Evolutionary conservation across 2,329 filamentous ascomycete genomes (phyloP).

Genomic region (Colletotrichum phormii): DNA sequence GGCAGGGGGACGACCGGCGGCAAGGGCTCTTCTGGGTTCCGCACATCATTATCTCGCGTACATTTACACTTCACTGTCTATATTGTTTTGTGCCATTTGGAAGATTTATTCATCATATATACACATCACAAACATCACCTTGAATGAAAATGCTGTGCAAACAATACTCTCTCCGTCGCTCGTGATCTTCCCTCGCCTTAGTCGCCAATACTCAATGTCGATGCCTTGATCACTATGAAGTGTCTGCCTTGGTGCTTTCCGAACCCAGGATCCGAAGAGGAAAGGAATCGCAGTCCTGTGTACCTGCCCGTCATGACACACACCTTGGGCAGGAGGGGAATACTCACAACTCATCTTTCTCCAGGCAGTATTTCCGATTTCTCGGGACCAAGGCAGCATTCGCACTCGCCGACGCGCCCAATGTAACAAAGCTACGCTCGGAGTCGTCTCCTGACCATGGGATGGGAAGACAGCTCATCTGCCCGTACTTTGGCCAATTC

Average conservation of each 20-base stretch:
- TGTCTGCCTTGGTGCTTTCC: neutral
- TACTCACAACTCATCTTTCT: neutral
- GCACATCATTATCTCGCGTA: conserved; percentile 7
- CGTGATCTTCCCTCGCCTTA: too few species aligned
- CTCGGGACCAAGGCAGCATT: conserved; percentile 28
- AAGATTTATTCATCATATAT: neutral
- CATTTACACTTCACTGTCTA: conserved; percentile 19
- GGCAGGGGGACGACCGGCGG: neutral
- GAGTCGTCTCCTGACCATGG: conserved; percentile 19
- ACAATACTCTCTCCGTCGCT: neutral
- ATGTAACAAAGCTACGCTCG: conserved; percentile 21
- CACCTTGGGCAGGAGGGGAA: neutral
- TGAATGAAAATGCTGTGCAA: neutral
- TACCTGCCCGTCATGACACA: neutral
- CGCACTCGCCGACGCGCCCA: conserved; percentile 18
- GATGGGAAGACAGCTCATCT: neutral
- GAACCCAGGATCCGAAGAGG: neutral
- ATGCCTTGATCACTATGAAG: neutral
- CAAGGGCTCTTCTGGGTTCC: neutral
- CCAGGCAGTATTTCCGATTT: conserved; percentile 19
- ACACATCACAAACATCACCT: neutral
- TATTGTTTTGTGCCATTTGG: neutral
- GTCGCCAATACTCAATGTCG: neutral
- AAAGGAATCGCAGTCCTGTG: neutral
- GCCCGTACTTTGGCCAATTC: neutral